Conservation (phyloP, 176 grass and related monocot genomes). For the Oryza officinalis region DNA sequence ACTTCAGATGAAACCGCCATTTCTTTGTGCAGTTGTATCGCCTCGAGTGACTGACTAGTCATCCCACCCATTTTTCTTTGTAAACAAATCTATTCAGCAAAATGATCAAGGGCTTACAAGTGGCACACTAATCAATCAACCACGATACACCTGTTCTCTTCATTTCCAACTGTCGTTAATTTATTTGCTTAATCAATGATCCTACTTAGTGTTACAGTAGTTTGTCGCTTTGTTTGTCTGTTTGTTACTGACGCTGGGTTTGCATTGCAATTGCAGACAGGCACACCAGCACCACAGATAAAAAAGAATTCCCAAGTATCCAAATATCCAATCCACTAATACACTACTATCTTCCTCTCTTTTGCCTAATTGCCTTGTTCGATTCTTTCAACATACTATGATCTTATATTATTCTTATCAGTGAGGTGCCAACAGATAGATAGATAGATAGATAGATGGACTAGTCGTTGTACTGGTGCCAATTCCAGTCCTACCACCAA, state of each 20-base stretch:
- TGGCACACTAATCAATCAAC: not conserved
- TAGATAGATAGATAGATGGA: not conserved
- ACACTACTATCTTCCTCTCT: not conserved
- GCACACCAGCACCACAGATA: not conserved
- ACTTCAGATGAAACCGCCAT: too few species aligned
- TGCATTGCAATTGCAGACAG: not conserved
- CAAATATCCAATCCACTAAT: not conserved
- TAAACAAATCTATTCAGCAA: not conserved
- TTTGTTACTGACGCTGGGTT: not conserved
- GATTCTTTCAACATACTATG: not conserved
- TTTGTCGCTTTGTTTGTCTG: not conserved
- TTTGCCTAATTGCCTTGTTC: not conserved
- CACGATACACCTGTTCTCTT: not conserved
- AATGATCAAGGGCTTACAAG: not conserved
- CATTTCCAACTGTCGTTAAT: not conserved
- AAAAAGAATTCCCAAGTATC: not conserved
- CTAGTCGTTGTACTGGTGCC: not conserved
- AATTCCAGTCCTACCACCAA: not conserved
- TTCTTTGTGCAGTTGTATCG: too few species aligned
- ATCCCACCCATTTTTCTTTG: not conserved
- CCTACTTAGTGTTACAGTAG: not conserved
- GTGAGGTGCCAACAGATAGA: not conserved
- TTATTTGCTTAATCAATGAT: not conserved
- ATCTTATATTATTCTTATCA: not conserved
- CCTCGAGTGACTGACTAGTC: too few species aligned